Base-by-base conservation (phyloP, 208 protist species). In the Crithidia bombi region DNA sequence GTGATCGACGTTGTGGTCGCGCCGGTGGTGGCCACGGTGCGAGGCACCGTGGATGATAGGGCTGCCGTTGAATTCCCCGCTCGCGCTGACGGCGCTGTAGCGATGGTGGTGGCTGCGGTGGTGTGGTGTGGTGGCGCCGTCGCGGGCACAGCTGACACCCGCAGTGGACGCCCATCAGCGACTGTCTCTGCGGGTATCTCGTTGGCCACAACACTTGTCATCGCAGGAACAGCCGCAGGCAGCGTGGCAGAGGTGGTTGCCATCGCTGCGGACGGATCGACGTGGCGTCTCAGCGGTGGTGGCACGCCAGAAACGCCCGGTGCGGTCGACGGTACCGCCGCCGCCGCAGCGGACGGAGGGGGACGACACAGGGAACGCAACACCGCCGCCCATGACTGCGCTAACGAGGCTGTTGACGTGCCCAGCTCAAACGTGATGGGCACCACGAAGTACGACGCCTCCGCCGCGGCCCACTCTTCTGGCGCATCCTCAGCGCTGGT, bases 291-390 rank as follows among this genome's bases (percentile, higher is more conserved):
- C n/a, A 12, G 36, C 36, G 12, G 36, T 41, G 17, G 10, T 52
- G 47, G 23, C 25, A 32, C 47, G 6, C 9, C 36, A 41, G 36
- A 12, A 41, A 15, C 36, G 36, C 9, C 36, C 14, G 5, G 17
- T 5, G 14, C 5, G 43, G 47, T 25, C 10, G 33, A 7, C 33
- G 58, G 23, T 11, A 11, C 10, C 0, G 25, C 3, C 7, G 30
- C 19, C 0, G 5, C 6, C 14, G 30, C 35, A 5, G 28, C 19
- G 2, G 19, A 35, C 6, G 38, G 38, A 17, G 21, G 30, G 1
- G 61, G 35, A 7, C 44, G 30, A 46, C 61, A 66, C 46, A 66
- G 46, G 5, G 35, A 56, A 17, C 46, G 44, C 61, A 66, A 47
- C 3, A 66, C 61, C 0, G 61, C 61, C 0, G 44, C 61, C 61